Evolutionary conservation across 768 basidiomycete genomes (phyloP), one percentile per base, ranked within the genome.

Genomic region (Boletus rex-veris): DNA sequence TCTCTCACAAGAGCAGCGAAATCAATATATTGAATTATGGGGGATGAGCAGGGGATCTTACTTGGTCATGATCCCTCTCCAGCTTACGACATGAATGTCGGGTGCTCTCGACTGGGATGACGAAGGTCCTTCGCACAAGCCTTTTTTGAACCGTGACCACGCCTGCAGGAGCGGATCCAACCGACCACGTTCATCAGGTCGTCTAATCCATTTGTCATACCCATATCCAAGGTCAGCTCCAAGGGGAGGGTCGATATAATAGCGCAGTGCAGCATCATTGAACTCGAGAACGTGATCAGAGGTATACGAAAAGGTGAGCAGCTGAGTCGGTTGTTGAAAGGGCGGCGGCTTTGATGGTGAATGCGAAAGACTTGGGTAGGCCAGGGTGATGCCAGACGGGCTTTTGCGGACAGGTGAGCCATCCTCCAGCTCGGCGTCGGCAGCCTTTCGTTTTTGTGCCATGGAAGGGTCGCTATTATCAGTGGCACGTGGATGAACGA

Each of bases 41-140:
- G 42, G 30, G 48, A 57, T 58, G 30, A 43, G 40, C 18, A 19
- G 50, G 4, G 14, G 14, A 40, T 66, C 79, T 74, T 68, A 91
- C 88, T 85, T 92, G 55, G 92, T 92, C 77, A 92, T 82, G 48
- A 92, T 79, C 11, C 91, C 91, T 63, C 91, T 77, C 91, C 91
- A 94, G 10, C 79, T 74, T 48, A 89, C 75, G 28, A 86, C 78
- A 1, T 76, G 79, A 26, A 86, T 75, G 50, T 80, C 81, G 24
- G 72, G 74, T 18, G 44, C 18, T 46, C 42, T 59, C 7, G 60
- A 54, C 28, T 54, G 48, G 61, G 57, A 65, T 21, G 59, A 52
- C 18, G 68, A 67, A 15, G 76, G 62, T 28, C 70, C 63, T 1
- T 65, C 54, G 35, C 72, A 69, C 47, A 74, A 62, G 55, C 66